phyloP scores from a whole-genome alignment of 345 rosid species.

The Eucalyptus regnans region DNA sequence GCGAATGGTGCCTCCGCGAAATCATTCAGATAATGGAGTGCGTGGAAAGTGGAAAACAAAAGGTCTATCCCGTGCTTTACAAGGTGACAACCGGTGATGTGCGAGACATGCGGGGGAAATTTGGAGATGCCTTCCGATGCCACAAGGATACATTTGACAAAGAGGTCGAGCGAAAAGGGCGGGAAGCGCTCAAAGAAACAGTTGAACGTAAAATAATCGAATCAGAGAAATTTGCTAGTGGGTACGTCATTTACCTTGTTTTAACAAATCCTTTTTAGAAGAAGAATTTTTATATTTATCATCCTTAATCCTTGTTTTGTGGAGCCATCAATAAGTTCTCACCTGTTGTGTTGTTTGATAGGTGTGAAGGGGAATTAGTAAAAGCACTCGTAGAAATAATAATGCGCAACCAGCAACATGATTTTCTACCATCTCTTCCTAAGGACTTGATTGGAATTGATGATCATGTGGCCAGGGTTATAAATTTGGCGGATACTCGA shows the following conservation, averaged over 20 bases:
- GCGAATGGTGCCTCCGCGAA: background rate
- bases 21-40: background rate
- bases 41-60: accelerated
- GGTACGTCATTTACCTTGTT: background rate
- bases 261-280: background rate
- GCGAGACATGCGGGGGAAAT: accelerated
- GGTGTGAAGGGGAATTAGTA: background rate
- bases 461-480: background rate
- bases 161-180: background rate
- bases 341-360: background rate
- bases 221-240: accelerated
- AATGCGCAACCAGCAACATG: accelerated
- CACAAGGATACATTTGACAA: background rate
- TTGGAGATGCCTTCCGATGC: background rate
- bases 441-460: background rate
- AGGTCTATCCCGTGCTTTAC: background rate
- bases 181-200: background rate
- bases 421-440: background rate
- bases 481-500: background rate
- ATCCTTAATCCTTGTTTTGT: background rate
- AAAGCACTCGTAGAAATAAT: background rate
- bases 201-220: too few species aligned
- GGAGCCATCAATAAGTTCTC: background rate
- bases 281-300: background rate
- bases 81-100: background rate